Evolutionary conservation across 2,329 filamentous ascomycete genomes (phyloP).

Genomic region (Botrytis fragariae): DNA sequence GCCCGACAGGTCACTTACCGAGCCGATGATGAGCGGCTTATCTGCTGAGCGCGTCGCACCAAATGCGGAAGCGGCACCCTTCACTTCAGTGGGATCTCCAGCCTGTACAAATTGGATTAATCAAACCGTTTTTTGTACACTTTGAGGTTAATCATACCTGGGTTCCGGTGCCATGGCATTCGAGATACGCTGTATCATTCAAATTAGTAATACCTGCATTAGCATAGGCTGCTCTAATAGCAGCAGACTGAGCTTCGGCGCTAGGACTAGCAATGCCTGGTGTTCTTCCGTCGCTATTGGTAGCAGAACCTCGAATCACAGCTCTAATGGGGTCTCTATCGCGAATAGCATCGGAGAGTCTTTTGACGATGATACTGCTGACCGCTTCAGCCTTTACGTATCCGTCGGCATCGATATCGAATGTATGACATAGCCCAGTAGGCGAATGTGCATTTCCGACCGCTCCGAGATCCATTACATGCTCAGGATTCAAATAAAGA

Average conservation of each 20-base stretch:
- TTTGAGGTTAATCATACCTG: neutral
- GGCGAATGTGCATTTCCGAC: constrained; percentile 16
- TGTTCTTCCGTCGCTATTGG: constrained; percentile 15
- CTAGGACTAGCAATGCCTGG: constrained; percentile 15
- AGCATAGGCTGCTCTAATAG: constrained; percentile 13
- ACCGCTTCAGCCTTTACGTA: constrained; percentile 15
- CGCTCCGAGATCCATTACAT: constrained; percentile 19
- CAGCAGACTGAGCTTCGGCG: constrained; percentile 13
- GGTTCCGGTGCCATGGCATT: constrained; percentile 7
- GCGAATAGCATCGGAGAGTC: constrained; percentile 11
- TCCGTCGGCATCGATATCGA: constrained; percentile 13
- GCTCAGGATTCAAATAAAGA: constrained; percentile 29
- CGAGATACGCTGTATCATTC: neutral
- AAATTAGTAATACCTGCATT: constrained; percentile 14
- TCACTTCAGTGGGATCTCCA: constrained; percentile 3
- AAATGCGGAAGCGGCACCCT: constrained; percentile 9
- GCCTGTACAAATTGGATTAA: neutral
- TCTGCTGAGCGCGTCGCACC: neutral
- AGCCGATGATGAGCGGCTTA: constrained; percentile 5
- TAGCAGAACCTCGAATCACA: constrained; percentile 10
- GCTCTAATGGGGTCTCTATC: constrained; percentile 17
- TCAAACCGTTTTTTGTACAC: neutral
- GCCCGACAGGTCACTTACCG: neutral
- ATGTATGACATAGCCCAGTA: constrained; percentile 15
- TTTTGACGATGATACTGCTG: constrained; percentile 5